phyloP scores from a whole-genome alignment of 768 basidiomycete genomes.

The Collybia mongolica region DNA sequence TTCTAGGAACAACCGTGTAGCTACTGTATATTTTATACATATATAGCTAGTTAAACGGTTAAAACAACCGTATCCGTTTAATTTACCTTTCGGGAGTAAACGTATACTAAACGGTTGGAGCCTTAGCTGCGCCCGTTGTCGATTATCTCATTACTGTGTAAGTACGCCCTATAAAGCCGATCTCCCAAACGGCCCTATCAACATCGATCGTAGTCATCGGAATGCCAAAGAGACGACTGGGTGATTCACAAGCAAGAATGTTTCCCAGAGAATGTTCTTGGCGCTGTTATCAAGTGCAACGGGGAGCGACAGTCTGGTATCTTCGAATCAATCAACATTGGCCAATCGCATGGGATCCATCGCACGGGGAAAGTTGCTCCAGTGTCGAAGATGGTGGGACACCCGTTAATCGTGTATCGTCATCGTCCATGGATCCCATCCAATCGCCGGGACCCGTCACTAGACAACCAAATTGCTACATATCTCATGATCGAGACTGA shows the following conservation, averaged over 20 bases:
- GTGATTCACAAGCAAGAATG: conserved; percentile 2
- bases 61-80: too few relatives aligned
- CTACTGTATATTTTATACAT: too few relatives aligned
- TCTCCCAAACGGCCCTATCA: not conserved
- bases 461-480: conserved; percentile 12
- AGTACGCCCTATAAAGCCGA: not conserved
- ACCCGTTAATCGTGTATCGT: conserved; percentile 8
- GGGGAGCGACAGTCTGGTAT: not conserved
- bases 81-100: too few relatives aligned
- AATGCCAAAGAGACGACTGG: conserved; percentile 8
- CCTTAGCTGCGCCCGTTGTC: too few relatives aligned
- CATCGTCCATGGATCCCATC: conserved; percentile 4
- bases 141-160: conserved; percentile 4
- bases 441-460: not conserved
- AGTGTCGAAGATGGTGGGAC: conserved; percentile 6
- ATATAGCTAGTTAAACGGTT: too few relatives aligned
- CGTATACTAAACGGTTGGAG: too few relatives aligned
- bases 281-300: conserved; percentile 6
- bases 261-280: conserved; percentile 5
- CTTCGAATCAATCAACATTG: conserved; percentile 6
- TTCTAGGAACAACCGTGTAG: too few relatives aligned
- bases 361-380: conserved; percentile 6
- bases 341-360: conserved; percentile 7
- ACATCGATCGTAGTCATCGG: not conserved
- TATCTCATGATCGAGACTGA: conserved; percentile 8